A percentile compares a stretch with the other conserved stretches of the same genome.
Conservation (phyloP, 1,139 yeast genomes). For the Scheffersomyces insectosa region DNA sequence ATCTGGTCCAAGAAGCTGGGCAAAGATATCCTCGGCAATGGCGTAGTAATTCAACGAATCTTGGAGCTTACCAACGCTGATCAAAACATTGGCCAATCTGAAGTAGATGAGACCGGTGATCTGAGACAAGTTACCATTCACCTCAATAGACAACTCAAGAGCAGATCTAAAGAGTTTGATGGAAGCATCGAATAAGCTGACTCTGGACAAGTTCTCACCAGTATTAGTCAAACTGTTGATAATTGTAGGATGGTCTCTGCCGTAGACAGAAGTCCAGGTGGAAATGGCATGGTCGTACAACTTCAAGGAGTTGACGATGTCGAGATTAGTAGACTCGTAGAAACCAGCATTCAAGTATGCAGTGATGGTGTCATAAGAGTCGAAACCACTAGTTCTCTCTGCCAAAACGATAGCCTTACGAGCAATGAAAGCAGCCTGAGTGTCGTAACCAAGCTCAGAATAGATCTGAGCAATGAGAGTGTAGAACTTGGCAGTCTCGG, state of each 20-base stretch:
- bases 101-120: constrained; percentile 60
- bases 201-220: constrained; percentile 59
- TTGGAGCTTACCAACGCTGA: constrained; percentile 52
- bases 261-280: constrained; percentile 56
- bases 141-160: constrained; percentile 44
- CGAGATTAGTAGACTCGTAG: constrained; percentile 63
- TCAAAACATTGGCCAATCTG: constrained; percentile 67
- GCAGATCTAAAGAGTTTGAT: constrained; percentile 42
- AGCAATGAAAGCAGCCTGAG: constrained; percentile 66
- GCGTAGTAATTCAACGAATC: constrained; percentile 57
- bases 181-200: constrained; percentile 41
- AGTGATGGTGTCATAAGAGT: constrained; percentile 73
- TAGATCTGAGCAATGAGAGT: constrained; percentile 65
- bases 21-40: constrained; percentile 54
- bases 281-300: constrained; percentile 62
- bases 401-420: constrained; percentile 72
- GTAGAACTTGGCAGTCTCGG: constrained; percentile 75
- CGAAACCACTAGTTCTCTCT: constrained; percentile 82
- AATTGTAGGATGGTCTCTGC: constrained; percentile 67
- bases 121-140: constrained; percentile 60
- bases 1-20: constrained; percentile 59
- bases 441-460: constrained; percentile 57
- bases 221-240: constrained; percentile 67
- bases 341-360: constrained; percentile 74
- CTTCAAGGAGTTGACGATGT: constrained; percentile 61